phyloP scores from a whole-genome alignment of 2,329 filamentous ascomycete genomes.

The Sclerotiophoma versabilis region DNA sequence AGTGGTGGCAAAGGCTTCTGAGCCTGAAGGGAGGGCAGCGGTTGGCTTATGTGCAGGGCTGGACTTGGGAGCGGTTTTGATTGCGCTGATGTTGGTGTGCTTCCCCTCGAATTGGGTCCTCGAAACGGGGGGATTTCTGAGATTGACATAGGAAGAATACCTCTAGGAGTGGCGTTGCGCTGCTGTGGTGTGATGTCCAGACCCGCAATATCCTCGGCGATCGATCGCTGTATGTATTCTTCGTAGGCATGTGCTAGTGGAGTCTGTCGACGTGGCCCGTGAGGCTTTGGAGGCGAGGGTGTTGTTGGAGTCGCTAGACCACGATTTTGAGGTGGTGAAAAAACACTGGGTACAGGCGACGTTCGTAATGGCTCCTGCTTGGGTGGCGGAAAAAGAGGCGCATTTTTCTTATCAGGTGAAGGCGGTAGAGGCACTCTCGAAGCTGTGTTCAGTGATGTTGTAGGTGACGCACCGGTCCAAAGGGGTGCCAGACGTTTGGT shows the following conservation, averaged over 20 bases:
- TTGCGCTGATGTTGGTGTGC: conserved; percentile 20
- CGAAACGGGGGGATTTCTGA: conserved; percentile 47
- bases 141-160: conserved; percentile 43
- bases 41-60: conserved; percentile 8
- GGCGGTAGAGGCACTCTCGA: conserved; percentile 55
- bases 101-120: conserved; percentile 27
- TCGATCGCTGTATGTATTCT: conserved; percentile 58
- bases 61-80: conserved; percentile 33
- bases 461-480: conserved; percentile 47
- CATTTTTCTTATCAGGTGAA: conserved; percentile 52
- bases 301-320: conserved; percentile 42
- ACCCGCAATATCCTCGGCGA: conserved; percentile 50
- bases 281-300: conserved; percentile 36
- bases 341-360: conserved; percentile 42
- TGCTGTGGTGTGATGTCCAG: conserved; percentile 48
- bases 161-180: conserved; percentile 40
- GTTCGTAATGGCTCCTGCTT: conserved; percentile 38
- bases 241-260: conserved; percentile 50
- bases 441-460: conserved; percentile 50
- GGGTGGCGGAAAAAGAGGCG: conserved; percentile 41
- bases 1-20: conserved; percentile 31
- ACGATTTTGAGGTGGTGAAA: conserved; percentile 41
- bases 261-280: conserved; percentile 42
- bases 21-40: conserved; percentile 6
- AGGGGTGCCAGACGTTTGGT: conserved; percentile 48